These are phyloP conservation scores for Podaxis mareebaensis DNA, from an alignment of 768 basidiomycete genomes.

Conservation along the genomic window DNA sequence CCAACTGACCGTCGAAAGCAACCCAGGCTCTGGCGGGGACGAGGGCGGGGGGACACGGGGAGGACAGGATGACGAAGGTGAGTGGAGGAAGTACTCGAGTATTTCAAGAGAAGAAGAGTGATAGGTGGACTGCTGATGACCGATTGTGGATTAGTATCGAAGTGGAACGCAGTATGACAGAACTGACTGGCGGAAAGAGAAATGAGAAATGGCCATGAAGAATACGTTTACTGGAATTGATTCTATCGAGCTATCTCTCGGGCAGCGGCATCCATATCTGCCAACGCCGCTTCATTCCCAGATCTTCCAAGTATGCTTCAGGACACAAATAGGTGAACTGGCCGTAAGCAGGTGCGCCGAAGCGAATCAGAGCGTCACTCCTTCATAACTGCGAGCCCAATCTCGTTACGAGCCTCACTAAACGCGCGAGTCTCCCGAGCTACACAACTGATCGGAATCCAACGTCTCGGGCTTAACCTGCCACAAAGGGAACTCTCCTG, in stretches of 20 bases:
- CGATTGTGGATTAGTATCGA: slow-evolving; percentile 14
- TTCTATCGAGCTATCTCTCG: slow-evolving; percentile 10
- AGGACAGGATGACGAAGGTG: neutral
- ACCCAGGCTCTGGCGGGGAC: slow-evolving; percentile 5
- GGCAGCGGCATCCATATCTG: slow-evolving; percentile 15
- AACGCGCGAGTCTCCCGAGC: slow-evolving; percentile 9
- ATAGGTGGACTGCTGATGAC: slow-evolving; percentile 3
- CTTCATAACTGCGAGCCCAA: slow-evolving; percentile 7
- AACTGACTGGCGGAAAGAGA: slow-evolving; percentile 6
- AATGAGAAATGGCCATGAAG: slow-evolving; percentile 6
- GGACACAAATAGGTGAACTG: slow-evolving; percentile 10
- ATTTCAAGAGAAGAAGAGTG: slow-evolving; percentile 3
- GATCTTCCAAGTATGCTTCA: neutral
- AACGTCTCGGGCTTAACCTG: neutral
- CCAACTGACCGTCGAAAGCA: slow-evolving; percentile 1
- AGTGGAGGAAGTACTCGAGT: neutral
- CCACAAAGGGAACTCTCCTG: neutral
- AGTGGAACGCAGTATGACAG: slow-evolving; percentile 11
- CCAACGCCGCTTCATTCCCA: slow-evolving; percentile 13
- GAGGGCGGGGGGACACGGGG: neutral
- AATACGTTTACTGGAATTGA: slow-evolving; percentile 10
- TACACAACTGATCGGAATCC: slow-evolving; percentile 1
- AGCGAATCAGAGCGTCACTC: slow-evolving; percentile 14
- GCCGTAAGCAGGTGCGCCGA: slow-evolving; percentile 13
- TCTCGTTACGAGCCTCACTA: slow-evolving; percentile 12